A percentile compares a stretch with the other conserved stretches of the same genome.
Conservation (phyloP, 1,284 basidiomycete genomes). For the Apiotrichum laibachii region DNA sequence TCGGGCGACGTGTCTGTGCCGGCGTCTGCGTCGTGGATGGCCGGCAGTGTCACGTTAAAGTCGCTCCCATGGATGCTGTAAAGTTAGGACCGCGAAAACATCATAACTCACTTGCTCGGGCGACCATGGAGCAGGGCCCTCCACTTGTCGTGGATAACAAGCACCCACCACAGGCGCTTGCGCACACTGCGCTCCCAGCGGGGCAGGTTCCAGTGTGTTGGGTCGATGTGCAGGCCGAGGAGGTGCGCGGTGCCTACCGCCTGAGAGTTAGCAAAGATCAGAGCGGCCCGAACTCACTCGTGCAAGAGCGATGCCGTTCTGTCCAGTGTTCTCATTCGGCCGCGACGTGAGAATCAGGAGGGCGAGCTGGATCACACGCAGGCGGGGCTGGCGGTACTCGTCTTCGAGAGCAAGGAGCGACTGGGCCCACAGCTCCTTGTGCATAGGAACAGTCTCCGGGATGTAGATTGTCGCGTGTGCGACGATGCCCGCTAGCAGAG, state of each 20-base stretch:
- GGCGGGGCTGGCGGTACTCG: conserved; percentile 41
- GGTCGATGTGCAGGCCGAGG: conserved; percentile 46
- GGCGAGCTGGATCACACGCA: conserved; percentile 39
- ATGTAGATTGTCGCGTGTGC: conserved; percentile 36
- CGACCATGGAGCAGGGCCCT: conserved; percentile 34
- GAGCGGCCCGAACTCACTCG: conserved; percentile 19
- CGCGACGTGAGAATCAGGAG: conserved; percentile 32
- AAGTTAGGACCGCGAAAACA: neutral
- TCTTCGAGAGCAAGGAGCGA: conserved; percentile 38
- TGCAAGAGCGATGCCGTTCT: conserved; percentile 31
- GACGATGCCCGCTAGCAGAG: conserved; percentile 36
- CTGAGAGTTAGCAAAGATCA: conserved; percentile 6
- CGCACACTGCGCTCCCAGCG: conserved; percentile 43
- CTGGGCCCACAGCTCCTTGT: conserved; percentile 36
- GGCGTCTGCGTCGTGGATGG: conserved; percentile 28
- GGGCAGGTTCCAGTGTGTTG: conserved; percentile 43
- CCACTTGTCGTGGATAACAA: conserved; percentile 45
- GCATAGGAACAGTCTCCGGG: conserved; percentile 27
- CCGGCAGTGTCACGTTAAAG: conserved; percentile 33
- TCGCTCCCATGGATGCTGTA: conserved; percentile 19
- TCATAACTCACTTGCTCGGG: conserved; percentile 31
- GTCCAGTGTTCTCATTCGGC: conserved; percentile 36
- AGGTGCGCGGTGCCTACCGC: conserved; percentile 43
- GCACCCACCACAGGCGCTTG: conserved; percentile 45
- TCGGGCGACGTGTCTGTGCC: conserved; percentile 2